Evolutionary conservation across 2,329 filamentous ascomycete species (phyloP).

Genomic region (Ploettnerulaceae sp.): DNA sequence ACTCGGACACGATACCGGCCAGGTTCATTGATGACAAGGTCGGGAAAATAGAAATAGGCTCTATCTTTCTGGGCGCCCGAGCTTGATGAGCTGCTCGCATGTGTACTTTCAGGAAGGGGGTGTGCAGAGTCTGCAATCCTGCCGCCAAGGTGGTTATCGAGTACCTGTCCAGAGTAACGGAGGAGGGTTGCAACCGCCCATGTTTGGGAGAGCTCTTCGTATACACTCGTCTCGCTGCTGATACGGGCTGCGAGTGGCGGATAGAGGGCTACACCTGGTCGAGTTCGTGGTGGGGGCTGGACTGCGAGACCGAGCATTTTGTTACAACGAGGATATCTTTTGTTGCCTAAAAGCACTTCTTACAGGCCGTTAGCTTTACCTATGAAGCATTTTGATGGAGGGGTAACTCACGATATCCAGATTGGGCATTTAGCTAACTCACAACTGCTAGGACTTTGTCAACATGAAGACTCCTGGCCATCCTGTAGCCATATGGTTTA

Average conservation of each 20-base stretch:
- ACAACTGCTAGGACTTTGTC: conserved; percentile 1
- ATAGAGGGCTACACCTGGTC: conserved; percentile 25
- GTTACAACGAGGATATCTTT: conserved; percentile 6
- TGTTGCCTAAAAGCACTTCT: conserved; percentile 9
- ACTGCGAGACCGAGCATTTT: conserved; percentile 26
- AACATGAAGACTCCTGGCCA: not conserved
- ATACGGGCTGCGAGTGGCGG: conserved; percentile 29
- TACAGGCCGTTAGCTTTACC: not conserved
- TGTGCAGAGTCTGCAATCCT: conserved; percentile 30
- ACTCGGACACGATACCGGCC: conserved; percentile 30
- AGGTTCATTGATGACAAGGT: conserved; percentile 28
- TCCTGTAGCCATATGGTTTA: too few relatives aligned
- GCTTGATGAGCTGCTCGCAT: conserved; percentile 8
- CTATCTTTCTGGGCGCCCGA: conserved; percentile 18
- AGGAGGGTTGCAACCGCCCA: conserved; percentile 31
- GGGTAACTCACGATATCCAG: conserved; percentile 4
- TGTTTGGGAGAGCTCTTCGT: conserved; percentile 27
- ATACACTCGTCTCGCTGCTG: conserved; percentile 25
- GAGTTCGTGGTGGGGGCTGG: conserved; percentile 27
- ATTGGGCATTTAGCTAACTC: not conserved
- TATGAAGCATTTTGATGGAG: not conserved
- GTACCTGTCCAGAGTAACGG: conserved; percentile 25
- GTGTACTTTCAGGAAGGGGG: conserved; percentile 22
- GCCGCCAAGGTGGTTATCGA: conserved; percentile 27
- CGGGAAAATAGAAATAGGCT: conserved; percentile 32